These are phyloP conservation scores for Anisodus tanguticus DNA, from an alignment of 257 asterid genomes.

Conservation along the genomic window DNA sequence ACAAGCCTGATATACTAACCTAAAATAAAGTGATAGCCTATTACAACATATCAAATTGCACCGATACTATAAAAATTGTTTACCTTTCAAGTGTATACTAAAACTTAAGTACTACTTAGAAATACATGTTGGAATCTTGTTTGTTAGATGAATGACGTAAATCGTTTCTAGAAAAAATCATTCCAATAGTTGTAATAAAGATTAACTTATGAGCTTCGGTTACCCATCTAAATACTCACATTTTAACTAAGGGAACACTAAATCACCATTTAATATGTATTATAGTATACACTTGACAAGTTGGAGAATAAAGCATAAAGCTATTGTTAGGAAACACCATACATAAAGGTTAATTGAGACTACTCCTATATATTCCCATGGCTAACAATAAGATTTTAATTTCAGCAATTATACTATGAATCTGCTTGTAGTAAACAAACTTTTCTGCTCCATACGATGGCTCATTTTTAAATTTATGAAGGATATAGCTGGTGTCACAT, in stretches of 20 bases:
- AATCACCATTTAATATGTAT: not conserved
- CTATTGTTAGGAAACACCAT: not conserved
- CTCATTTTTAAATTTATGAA: too few relatives aligned
- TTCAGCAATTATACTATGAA: not conserved
- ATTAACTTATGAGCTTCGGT: not conserved
- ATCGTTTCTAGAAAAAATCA: not conserved
- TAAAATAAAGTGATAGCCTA: not conserved
- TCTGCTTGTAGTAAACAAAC: not conserved
- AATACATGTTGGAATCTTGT: not conserved
- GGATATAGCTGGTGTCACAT: too few relatives aligned
- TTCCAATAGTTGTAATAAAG: not conserved
- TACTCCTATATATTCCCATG: too few relatives aligned
- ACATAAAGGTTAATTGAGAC: too few relatives aligned
- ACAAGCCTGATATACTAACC: not conserved
- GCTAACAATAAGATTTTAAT: too few relatives aligned
- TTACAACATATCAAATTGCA: not conserved
- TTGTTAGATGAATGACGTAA: not conserved
- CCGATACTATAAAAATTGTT: not conserved
- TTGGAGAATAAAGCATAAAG: conserved; percentile 9
- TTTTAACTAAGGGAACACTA: not conserved
- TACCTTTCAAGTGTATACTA: not conserved
- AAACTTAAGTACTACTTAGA: not conserved
- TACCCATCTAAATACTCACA: not conserved
- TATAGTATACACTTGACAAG: not conserved
- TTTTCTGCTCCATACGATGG: not conserved